Base-by-base conservation (phyloP, 1,139 yeast genomes). In the Saccharomyces uvarum region DNA sequence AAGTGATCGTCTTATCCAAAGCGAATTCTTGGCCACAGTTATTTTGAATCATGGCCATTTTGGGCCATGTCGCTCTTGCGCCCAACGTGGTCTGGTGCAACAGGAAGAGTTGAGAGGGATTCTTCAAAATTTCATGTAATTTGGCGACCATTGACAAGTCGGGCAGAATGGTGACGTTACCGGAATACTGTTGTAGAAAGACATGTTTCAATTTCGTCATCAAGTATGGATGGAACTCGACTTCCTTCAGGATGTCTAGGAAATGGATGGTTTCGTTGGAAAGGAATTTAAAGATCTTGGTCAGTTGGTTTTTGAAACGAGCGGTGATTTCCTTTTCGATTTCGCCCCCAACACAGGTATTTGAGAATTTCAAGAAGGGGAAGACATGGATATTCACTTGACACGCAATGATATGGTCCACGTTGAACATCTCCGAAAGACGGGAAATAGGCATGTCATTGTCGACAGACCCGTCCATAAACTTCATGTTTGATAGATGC, bases 351-450 rank as follows among this genome's bases (percentile, higher is more conserved):
- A 83, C 83, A 63, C 83, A 81, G 54, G 86, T 69, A 0, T 83
- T 77, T 0, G 91, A 83, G 28, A 83, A 73, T 60, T 82, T 82
- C 60, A 93, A 75, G 51, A 93, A 79, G 1, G 99, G 98, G 1
- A 88, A 91, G 32, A 93, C 95, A 68, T 93, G 99, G 0, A 98
- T 97, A 64, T 95, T 89, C 1, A 93, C 99, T 70, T 95, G 98
- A 53, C 96, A 91, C 0, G 97, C 98, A 66, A 93, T 88, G 57
- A 93, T 91, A 69, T 95, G 97, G 68, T 93, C 96, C 41, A 93
- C 97, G 65, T 93, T 93, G 68, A 93, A 95, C 91, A 93, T 88
- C 70, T 93, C 99, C 50, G 95, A 87, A 19, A 93, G 75, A 62
- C 97, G 78, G 0, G 95, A 79, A 31, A 90, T 84, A 1, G 99